Conservation (phyloP, 2,329 filamentous ascomycete genomes). For the Talaromyces sp. region DNA sequence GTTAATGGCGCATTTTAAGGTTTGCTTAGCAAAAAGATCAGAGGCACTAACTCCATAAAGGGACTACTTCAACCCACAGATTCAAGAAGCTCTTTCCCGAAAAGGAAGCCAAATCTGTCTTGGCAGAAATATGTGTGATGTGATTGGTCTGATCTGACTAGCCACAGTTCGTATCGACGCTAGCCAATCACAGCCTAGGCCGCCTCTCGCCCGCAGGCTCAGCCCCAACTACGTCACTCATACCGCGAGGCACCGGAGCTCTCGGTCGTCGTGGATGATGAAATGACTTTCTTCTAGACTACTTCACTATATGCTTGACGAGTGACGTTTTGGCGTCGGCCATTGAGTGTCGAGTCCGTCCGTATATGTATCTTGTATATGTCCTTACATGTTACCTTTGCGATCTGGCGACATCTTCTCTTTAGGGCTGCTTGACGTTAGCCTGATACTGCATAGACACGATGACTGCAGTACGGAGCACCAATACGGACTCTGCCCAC, state of each 20-base stretch:
- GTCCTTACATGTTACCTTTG: neutral
- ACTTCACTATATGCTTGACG: no score
- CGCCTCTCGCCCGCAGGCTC: neutral
- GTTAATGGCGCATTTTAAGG: no score
- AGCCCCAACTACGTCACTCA: slow-evolving; percentile 8
- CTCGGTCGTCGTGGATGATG: neutral
- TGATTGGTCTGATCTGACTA: neutral
- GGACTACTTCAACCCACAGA: neutral
- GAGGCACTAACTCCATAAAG: neutral
- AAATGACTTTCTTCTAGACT: neutral
- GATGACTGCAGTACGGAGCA: slow-evolving; percentile 14
- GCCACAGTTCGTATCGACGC: neutral
- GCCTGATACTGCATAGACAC: neutral
- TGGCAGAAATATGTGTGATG: neutral
- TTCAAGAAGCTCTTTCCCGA: neutral
- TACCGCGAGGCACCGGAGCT: neutral
- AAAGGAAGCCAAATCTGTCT: neutral
- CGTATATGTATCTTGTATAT: neutral
- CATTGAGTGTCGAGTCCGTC: neutral
- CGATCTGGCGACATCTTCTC: neutral
- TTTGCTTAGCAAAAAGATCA: neutral
- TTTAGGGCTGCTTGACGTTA: neutral
- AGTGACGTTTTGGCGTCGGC: no score
- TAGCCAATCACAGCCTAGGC: neutral
- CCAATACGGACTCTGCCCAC: slow-evolving; percentile 3